Conservation (phyloP, 2,329 filamentous ascomycete genomes). For the Eutypa lata region DNA sequence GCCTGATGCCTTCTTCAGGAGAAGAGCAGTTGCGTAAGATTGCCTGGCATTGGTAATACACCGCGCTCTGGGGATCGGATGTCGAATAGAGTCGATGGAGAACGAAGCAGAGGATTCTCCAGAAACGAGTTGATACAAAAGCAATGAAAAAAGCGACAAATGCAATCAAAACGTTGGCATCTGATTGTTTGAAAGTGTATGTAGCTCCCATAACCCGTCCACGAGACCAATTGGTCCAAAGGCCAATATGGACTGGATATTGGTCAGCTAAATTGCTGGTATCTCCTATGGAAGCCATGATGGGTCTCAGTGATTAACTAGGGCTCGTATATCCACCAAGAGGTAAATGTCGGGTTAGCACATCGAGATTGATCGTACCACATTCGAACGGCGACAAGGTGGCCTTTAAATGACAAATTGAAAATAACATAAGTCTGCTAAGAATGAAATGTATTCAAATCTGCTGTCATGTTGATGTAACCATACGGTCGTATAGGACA, state of each 20-base stretch:
- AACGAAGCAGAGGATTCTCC: neutral
- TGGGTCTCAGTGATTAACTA: too few relatives aligned
- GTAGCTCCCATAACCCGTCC: neutral
- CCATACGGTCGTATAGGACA: too few relatives aligned
- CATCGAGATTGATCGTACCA: too few relatives aligned
- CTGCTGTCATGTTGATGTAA: too few relatives aligned
- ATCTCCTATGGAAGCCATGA: neutral
- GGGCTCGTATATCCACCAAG: too few relatives aligned
- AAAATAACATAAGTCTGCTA: too few relatives aligned
- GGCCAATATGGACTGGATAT: neutral
- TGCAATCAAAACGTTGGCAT: neutral
- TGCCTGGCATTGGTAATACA: neutral
- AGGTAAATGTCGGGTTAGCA: too few relatives aligned
- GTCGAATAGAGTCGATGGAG: neutral
- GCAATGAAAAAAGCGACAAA: neutral
- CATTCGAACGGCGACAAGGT: too few relatives aligned
- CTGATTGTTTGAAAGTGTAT: neutral
- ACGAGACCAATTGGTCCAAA: neutral
- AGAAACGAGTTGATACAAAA: neutral
- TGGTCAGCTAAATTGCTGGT: neutral
- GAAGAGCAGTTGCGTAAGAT: neutral
- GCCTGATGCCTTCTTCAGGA: neutral
- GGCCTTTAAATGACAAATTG: too few relatives aligned
- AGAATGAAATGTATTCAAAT: too few relatives aligned
- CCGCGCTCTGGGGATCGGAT: neutral